phyloP scores from a whole-genome alignment of 208 protist species.

The Phytomonas francai region DNA sequence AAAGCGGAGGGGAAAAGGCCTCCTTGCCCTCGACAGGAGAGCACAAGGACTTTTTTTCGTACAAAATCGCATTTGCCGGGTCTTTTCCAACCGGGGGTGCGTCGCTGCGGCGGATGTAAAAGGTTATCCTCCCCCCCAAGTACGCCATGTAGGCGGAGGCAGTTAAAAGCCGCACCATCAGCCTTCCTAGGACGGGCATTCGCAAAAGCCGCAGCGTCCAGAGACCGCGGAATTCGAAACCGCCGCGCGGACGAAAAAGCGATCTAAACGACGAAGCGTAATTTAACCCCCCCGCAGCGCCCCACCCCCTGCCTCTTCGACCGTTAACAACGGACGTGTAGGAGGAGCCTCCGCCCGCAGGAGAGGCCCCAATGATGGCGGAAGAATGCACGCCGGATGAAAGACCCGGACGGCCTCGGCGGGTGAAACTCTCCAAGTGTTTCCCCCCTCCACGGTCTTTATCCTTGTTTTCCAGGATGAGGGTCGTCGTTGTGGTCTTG shows the following conservation, averaged over 20 bases:
- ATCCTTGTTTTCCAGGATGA: no score
- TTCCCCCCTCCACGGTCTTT: no score
- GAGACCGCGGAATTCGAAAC: no score
- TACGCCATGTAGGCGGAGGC: slow-evolving; percentile 43
- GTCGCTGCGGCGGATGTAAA: slow-evolving; percentile 38
- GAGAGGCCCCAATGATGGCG: background rate
- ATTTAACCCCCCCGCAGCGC: background rate
- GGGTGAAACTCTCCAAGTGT: no score
- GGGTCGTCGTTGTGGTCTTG: no score
- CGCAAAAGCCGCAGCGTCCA: slow-evolving; percentile 19
- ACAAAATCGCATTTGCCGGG: no score
- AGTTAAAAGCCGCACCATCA: slow-evolving; percentile 16
- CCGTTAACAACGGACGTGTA: background rate
- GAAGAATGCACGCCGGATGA: background rate
- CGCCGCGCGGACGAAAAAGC: slow-evolving; percentile 4
- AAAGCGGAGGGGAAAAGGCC: background rate
- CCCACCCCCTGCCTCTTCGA: background rate
- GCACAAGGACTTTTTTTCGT: background rate
- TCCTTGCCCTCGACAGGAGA: background rate
- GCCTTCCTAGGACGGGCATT: slow-evolving; percentile 14
- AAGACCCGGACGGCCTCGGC: no score
- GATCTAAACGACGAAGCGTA: background rate
- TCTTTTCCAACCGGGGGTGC: slow-evolving; percentile 18
- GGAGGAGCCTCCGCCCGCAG: no score
- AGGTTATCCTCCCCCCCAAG: slow-evolving; percentile 24